These are phyloP conservation scores for Umbelopsis sp. DNA, from an alignment of 192 early-diverging fungal species.

Conservation along the genomic window DNA sequence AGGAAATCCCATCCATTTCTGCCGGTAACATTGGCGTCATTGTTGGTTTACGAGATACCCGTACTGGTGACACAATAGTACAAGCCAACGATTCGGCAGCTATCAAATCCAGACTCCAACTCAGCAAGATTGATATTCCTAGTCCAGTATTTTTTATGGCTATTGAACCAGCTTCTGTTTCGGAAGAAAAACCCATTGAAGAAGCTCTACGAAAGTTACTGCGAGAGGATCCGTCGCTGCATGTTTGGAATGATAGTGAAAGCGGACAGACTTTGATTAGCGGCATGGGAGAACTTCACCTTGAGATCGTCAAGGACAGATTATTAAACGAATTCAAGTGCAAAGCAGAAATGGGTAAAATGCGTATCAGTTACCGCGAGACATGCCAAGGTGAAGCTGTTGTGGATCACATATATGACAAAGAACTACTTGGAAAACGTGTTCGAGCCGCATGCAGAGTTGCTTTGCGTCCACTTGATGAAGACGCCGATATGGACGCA, in stretches of 20 bases:
- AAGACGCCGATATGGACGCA: conserved; percentile 33
- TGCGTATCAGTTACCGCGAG: conserved; percentile 89
- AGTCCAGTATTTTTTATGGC: conserved; percentile 85
- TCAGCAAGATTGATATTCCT: conserved; percentile 81
- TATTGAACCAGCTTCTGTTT: conserved; percentile 73
- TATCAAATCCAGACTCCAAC: conserved; percentile 46
- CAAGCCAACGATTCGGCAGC: conserved; percentile 52
- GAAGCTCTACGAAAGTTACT: conserved; percentile 72
- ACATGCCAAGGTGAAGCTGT: conserved; percentile 48
- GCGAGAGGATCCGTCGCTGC: conserved; percentile 89
- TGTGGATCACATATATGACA: conserved; percentile 58
- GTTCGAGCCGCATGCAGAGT: conserved; percentile 60
- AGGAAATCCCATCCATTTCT: conserved; percentile 73
- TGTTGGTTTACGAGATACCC: conserved; percentile 78
- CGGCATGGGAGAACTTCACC: conserved; percentile 95
- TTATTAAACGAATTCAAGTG: conserved; percentile 78
- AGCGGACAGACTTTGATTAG: conserved; percentile 86
- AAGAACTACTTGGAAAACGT: conserved; percentile 71
- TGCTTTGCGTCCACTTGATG: conserved; percentile 48
- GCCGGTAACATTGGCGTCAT: conserved; percentile 88
- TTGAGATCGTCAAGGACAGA: conserved; percentile 89
- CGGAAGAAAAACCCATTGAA: conserved; percentile 73
- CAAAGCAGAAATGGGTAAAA: conserved; percentile 78
- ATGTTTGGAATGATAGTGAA: conserved; percentile 71
- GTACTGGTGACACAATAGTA: conserved; percentile 85